Percentiles rank a stretch among this genome's conserved stretches.
These are phyloP conservation scores for Geotrichum klebahnii DNA, from an alignment of 1,139 yeast species.

Conservation along the genomic window DNA sequence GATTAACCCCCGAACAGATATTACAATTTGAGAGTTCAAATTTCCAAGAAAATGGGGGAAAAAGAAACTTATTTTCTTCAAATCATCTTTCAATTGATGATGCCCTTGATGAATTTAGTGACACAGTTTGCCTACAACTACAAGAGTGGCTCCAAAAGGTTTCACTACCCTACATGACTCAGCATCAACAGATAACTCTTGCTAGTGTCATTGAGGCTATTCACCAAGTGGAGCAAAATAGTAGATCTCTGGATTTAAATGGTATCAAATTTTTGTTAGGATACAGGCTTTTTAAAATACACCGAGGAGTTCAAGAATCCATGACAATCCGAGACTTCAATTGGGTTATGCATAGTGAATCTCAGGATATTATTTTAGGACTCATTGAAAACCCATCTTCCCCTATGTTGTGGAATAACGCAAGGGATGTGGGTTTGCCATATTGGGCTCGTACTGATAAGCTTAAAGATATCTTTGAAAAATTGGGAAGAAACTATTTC, in stretches of 20 bases:
- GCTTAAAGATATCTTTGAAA: slow-evolving; percentile 56
- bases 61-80: slow-evolving; percentile 17
- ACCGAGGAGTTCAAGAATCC: slow-evolving; percentile 46
- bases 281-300: slow-evolving; percentile 61
- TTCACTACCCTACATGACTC: slow-evolving; percentile 73
- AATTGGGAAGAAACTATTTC: slow-evolving; percentile 55
- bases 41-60: slow-evolving; percentile 9
- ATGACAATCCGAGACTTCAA: slow-evolving; percentile 75
- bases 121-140: slow-evolving; percentile 48
- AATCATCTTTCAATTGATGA: slow-evolving; percentile 34
- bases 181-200: slow-evolving; percentile 87
- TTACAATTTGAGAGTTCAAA: slow-evolving; percentile 6
- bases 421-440: slow-evolving; percentile 59
- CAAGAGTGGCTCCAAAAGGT: slow-evolving; percentile 58
- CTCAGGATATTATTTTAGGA: slow-evolving; percentile 61
- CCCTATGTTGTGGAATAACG: slow-evolving; percentile 56
- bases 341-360: slow-evolving; percentile 85
- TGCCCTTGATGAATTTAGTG: slow-evolving; percentile 46
- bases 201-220: slow-evolving; percentile 65
- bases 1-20: slow-evolving; percentile 22
- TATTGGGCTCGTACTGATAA: slow-evolving; percentile 66
- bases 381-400: slow-evolving; percentile 46
- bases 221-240: slow-evolving; percentile 49
- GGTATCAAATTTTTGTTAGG: slow-evolving; percentile 73
- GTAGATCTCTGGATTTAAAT: slow-evolving; percentile 59